A percentile compares a stretch with the other conserved stretches of the same genome.
These are phyloP conservation scores for Penicillium hesseltinei DNA, from an alignment of 2,329 filamentous ascomycete genomes.

Conservation along the genomic window DNA sequence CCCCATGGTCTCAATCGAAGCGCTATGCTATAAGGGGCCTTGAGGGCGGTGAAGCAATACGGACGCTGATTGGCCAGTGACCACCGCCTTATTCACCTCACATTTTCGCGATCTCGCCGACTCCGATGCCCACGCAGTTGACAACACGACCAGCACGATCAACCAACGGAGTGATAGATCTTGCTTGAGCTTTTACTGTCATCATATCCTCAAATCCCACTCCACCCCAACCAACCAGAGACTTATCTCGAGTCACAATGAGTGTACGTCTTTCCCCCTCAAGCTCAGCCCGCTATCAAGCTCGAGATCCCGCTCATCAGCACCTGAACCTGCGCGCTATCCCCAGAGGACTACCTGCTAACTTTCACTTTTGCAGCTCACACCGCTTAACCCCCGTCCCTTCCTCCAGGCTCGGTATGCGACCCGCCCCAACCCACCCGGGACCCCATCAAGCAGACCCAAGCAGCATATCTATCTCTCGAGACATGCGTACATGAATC, in stretches of 20 bases:
- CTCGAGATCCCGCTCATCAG: conserved; percentile 4
- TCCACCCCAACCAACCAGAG: neutral
- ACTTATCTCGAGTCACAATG: conserved; percentile 24
- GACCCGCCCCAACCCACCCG: conserved; percentile 3
- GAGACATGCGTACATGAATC: neutral
- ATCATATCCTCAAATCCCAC: neutral
- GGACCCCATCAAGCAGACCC: neutral
- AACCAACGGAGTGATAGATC: conserved; percentile 5
- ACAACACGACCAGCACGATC: conserved; percentile 15
- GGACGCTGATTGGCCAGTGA: neutral
- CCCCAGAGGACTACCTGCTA: conserved; percentile 2
- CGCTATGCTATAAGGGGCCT: neutral
- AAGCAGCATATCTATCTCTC: neutral
- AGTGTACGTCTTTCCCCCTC: conserved; percentile 28
- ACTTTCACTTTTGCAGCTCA: conserved; percentile 57
- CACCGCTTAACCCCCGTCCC: conserved; percentile 93
- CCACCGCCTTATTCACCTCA: conserved; percentile 27
- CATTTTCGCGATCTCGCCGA: conserved; percentile 34
- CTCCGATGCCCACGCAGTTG: conserved; percentile 16
- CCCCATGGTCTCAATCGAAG: neutral
- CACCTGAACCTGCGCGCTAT: neutral
- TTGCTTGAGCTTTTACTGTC: neutral
- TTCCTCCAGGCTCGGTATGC: conserved; percentile 89
- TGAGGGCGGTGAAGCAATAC: conserved; percentile 27
- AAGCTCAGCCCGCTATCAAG: conserved; percentile 6